Evolutionary conservation across 306 rosid species (phyloP).

Genomic region (Albizia julibrissin): DNA sequence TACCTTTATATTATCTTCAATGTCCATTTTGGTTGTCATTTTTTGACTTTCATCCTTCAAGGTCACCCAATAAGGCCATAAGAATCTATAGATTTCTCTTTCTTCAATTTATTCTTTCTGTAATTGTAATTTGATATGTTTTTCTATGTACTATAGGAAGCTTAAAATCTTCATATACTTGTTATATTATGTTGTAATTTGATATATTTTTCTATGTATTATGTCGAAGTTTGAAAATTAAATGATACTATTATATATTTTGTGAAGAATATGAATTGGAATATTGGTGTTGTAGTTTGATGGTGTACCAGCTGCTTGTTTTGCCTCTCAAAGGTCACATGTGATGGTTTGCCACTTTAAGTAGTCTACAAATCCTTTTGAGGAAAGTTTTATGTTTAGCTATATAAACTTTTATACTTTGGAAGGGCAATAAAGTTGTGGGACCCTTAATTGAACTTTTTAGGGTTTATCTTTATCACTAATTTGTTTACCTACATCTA

Average conservation of each 20-base stretch:
- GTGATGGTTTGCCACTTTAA: not conserved
- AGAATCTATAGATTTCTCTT: not conserved
- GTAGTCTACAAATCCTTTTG: not conserved
- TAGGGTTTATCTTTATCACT: constrained; percentile 40
- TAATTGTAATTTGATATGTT: too few species aligned
- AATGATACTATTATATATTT: too few species aligned
- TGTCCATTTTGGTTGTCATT: not conserved
- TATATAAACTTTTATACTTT: not conserved
- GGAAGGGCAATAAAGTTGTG: constrained; percentile 6
- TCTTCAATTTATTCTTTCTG: not conserved
- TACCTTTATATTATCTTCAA: not conserved
- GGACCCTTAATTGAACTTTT: constrained; percentile 30
- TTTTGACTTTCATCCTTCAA: not conserved
- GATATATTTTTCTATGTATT: too few species aligned
- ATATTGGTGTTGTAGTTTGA: not conserved
- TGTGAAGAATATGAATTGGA: too few species aligned
- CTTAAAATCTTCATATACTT: too few species aligned
- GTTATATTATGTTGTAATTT: not conserved
- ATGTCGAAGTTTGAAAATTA: too few species aligned
- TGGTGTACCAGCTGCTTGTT: not conserved
- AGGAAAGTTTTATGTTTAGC: not conserved
- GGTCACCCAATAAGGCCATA: not conserved
- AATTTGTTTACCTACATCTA: constrained; percentile 22
- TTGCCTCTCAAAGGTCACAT: not conserved
- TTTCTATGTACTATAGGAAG: not conserved